Percentiles rank a stretch among this genome's conserved stretches.
Conservation (phyloP, 2,329 filamentous ascomycete genomes). For the Fusarium sp. region DNA sequence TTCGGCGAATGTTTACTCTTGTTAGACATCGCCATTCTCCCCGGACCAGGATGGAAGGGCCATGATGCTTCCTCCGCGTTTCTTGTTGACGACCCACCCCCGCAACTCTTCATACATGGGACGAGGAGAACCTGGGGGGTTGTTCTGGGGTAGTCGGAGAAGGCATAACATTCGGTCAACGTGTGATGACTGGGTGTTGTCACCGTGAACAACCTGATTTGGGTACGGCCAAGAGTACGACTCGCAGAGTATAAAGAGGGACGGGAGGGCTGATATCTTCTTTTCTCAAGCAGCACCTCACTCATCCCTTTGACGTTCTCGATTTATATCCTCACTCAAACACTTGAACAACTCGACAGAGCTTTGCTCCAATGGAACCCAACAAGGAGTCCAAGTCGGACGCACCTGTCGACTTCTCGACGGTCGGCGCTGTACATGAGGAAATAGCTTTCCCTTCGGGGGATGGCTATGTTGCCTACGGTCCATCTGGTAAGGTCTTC, state of each 20-base stretch:
- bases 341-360: background rate
- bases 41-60: background rate
- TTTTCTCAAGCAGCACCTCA: background rate
- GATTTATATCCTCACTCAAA: background rate
- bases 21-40: background rate
- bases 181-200: background rate
- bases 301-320: too few species aligned
- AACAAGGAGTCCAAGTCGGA: background rate
- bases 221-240: background rate
- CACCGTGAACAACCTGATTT: background rate
- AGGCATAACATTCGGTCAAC: background rate
- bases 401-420: background rate
- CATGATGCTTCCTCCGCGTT: background rate
- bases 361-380: background rate
- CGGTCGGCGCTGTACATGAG: background rate
- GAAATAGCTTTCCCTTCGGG: background rate
- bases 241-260: background rate
- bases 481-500: slow-evolving; percentile 2
- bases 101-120: background rate
- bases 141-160: background rate
- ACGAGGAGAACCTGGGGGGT: background rate
- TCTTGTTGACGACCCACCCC: background rate
- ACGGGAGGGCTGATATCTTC: background rate
- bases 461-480: slow-evolving; percentile 12
- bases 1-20: background rate